These are phyloP conservation scores for Blastobotrys arbuscula DNA, from an alignment of 1,139 yeast species.

Conservation along the genomic window DNA sequence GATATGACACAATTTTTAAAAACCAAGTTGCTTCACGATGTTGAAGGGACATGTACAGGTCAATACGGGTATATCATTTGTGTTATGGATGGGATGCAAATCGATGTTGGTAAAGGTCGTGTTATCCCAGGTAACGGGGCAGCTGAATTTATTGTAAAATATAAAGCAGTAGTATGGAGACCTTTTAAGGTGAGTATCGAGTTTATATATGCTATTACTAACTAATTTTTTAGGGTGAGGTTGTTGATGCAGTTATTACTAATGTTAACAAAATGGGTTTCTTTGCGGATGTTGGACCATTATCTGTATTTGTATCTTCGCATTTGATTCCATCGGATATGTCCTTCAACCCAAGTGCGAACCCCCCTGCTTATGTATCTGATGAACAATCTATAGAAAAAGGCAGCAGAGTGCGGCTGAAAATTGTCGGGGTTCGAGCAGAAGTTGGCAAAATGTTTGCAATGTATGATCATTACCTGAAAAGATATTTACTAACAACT, in stretches of 20 bases:
- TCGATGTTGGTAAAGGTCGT: conserved; percentile 92
- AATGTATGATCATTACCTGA: conserved; percentile 39
- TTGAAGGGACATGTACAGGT: conserved; percentile 98
- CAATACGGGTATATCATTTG: conserved; percentile 97
- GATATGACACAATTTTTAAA: conserved; percentile 92
- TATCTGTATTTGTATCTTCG: conserved; percentile 89
- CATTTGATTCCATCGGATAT: conserved; percentile 93
- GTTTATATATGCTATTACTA: neutral
- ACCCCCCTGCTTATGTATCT: conserved; percentile 97
- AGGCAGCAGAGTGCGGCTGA: conserved; percentile 88
- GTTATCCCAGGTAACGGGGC: conserved; percentile 87
- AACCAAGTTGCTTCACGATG: conserved; percentile 86
- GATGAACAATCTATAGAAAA: conserved; percentile 94
- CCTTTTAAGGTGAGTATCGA: conserved; percentile 59
- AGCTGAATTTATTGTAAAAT: conserved; percentile 94
- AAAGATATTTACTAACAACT: conserved; percentile 53
- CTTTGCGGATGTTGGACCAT: conserved; percentile 97
- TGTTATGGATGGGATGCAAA: conserved; percentile 89
- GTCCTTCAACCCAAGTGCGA: conserved; percentile 90
- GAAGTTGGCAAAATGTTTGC: conserved; percentile 97
- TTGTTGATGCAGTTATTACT: conserved; percentile 92
- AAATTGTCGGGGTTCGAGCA: conserved; percentile 95
- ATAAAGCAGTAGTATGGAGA: conserved; percentile 96
- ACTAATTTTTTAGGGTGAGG: conserved; percentile 56
- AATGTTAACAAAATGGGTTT: conserved; percentile 95